Percentiles rank a stretch among this genome's conserved stretches.
These are phyloP conservation scores for Lizonia empirigonia DNA, from an alignment of 2,329 filamentous ascomycete genomes.

Conservation along the genomic window DNA sequence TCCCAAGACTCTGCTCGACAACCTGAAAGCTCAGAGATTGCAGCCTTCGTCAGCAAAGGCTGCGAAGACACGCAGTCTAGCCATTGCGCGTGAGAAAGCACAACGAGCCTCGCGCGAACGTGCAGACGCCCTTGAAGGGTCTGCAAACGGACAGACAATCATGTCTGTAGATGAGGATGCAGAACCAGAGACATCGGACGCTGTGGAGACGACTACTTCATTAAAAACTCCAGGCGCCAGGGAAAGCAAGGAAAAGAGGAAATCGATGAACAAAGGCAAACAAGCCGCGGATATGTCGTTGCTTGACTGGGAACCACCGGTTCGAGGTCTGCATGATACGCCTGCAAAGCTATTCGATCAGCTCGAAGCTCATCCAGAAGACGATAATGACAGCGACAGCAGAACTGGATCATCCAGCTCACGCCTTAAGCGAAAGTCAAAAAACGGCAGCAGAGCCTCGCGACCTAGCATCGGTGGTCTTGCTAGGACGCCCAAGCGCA, in stretches of 20 bases:
- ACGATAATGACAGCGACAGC: background rate
- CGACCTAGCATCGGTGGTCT: conserved; percentile 6
- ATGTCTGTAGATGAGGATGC: background rate
- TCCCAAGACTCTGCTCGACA: background rate
- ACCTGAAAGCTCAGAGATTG: conserved; percentile 1
- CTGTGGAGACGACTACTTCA: background rate
- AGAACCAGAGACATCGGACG: background rate
- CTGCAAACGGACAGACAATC: background rate
- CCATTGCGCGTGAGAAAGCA: background rate
- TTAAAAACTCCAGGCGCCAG: background rate
- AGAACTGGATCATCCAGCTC: background rate
- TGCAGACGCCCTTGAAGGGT: too few relatives aligned
- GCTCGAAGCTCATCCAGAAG: background rate
- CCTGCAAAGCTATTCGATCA: background rate
- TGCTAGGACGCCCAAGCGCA: background rate
- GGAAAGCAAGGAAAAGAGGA: background rate
- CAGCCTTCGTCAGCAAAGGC: background rate
- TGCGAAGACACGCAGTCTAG: background rate
- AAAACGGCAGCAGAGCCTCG: background rate
- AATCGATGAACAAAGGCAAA: conserved; percentile 1
- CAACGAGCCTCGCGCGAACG: too few relatives aligned
- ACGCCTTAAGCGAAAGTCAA: background rate
- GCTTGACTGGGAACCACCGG: background rate
- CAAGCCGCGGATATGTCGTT: background rate
- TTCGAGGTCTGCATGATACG: background rate